Evolutionary conservation across 2,329 filamentous ascomycete species (phyloP).

Genomic region (Ilyonectria robusta): DNA sequence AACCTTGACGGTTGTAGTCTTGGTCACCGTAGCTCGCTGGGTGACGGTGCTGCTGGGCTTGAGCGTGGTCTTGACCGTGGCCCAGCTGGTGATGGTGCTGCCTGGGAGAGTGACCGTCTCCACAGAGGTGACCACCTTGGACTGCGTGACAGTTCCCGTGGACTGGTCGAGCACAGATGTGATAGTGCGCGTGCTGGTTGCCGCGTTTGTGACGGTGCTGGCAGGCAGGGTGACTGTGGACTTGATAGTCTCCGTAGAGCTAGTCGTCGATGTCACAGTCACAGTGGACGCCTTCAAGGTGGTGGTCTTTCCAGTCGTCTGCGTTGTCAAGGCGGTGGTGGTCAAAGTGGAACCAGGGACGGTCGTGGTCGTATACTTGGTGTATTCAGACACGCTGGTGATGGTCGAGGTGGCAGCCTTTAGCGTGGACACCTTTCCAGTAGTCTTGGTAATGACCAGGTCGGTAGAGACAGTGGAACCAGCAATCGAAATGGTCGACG

Average conservation of each 20-base stretch:
- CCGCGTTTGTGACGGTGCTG: conserved; percentile 11
- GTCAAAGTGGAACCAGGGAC: conserved; percentile 36
- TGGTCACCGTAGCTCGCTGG: conserved; percentile 25
- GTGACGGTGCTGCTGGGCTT: conserved; percentile 40
- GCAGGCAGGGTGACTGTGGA: conserved; percentile 23
- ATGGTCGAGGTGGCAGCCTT: conserved; percentile 38
- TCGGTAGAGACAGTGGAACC: conserved; percentile 38
- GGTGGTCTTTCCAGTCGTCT: conserved; percentile 41
- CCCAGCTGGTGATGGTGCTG: conserved; percentile 40
- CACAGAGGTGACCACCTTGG: conserved; percentile 14
- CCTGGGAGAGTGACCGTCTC: conserved; percentile 39
- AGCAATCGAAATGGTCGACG: conserved; percentile 23
- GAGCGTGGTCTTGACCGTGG: conserved; percentile 44
- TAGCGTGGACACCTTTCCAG: conserved; percentile 41
- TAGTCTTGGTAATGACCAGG: conserved; percentile 32
- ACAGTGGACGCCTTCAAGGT: conserved; percentile 41
- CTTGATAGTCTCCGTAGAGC: conserved; percentile 29
- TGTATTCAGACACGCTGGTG: background rate
- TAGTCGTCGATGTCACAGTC: conserved; percentile 31
- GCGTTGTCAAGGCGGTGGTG: conserved; percentile 26
- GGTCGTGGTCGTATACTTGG: conserved; percentile 27
- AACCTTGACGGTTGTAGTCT: conserved; percentile 33
- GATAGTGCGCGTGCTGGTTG: conserved; percentile 26
- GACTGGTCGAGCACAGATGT: conserved; percentile 30
- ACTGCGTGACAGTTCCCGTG: conserved; percentile 21